phyloP scores from a whole-genome alignment of 2,329 filamentous ascomycete species.

The Cladosporium colombiae region DNA sequence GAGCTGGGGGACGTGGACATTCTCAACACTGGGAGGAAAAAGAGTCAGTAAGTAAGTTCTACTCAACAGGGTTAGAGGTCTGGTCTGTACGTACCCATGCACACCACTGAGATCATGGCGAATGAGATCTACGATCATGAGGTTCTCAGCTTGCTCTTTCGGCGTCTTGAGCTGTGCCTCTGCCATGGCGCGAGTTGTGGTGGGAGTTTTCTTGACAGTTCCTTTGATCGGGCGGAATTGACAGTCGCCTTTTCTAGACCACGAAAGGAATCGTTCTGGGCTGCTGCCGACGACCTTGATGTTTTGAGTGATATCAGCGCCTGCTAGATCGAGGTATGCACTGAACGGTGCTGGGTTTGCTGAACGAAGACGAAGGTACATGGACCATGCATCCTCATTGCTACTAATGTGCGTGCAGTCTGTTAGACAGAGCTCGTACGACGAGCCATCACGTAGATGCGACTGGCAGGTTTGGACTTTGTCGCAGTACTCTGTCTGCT shows the following conservation, averaged over 20 bases:
- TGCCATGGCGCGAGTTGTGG: conserved; percentile 71
- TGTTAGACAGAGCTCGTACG: conserved; percentile 84
- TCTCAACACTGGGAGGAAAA: conserved; percentile 32
- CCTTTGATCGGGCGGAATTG: conserved; percentile 95
- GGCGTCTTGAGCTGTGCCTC: conserved; percentile 71
- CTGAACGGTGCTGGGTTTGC: conserved; percentile 83
- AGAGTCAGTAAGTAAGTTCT: conserved; percentile 12
- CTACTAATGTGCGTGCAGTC: conserved; percentile 66
- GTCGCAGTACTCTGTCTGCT: conserved; percentile 56
- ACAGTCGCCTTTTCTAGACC: conserved; percentile 61
- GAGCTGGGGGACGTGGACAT: conserved; percentile 73
- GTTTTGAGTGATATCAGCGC: conserved; percentile 26
- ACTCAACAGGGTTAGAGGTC: not conserved
- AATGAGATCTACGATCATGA: conserved; percentile 98
- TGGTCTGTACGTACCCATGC: conserved; percentile 62
- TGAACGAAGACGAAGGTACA: conserved; percentile 70
- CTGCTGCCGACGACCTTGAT: conserved; percentile 77
- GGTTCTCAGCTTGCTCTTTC: conserved; percentile 92
- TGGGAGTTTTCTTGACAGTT: conserved; percentile 76
- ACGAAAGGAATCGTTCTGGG: conserved; percentile 84
- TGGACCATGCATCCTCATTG: conserved; percentile 55
- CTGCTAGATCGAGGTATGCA: conserved; percentile 71
- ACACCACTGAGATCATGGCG: conserved; percentile 89
- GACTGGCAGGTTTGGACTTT: conserved; percentile 71
- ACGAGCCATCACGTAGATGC: conserved; percentile 73